Evolutionary conservation across 2,329 filamentous ascomycete species (phyloP), one percentile per base, ranked within the genome.

Genomic region (Helotiales sp.): DNA sequence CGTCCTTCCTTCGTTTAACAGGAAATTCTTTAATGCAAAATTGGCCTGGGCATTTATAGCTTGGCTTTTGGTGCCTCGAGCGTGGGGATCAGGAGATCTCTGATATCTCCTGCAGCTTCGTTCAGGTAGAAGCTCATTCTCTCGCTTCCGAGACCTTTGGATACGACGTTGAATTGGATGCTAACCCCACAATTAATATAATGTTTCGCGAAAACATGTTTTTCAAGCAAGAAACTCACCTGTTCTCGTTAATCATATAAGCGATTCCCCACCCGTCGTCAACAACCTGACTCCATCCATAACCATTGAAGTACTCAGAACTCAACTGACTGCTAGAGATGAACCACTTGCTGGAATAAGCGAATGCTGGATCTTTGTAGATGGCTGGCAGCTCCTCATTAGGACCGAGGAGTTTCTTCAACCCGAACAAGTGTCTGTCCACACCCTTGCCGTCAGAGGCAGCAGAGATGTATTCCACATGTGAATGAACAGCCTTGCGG

Each of bases 241-340:
- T 94, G 81, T 97, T 97, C 85, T 98, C 95, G 79, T 99, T 99
- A 80, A 99, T 98, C 96, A 99, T 99, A 80, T 99, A 99, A 45
- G 96, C 96, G 77, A 99, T 97, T 72, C 96, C 96, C 81, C 96
- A 99, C 32, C 96, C 96, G 68, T 91, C 92, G 77, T 98, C 94
- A 64, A 98, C 91, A 61, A 99, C 96, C 83, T 99, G 95, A 78
- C 92, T 96, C 96, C 96, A 99, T 54, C 96, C 96, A 80, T 99
- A 99, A 26, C 96, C 96, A 79, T 99, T 99, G 82, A 98, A 99
- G 85, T 92, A 97, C 83, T 99, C 96, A 37, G 91, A 94, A 81
- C 91, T 96, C 78, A 99, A 83, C 83, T 99, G 96, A 69, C 89
- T 93, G 30, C 90, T 93, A 30, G 91, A 95, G 67, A 99, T 84